Evolutionary conservation across 345 rosid genomes (phyloP).

Genomic region (Syzygium jambos): DNA sequence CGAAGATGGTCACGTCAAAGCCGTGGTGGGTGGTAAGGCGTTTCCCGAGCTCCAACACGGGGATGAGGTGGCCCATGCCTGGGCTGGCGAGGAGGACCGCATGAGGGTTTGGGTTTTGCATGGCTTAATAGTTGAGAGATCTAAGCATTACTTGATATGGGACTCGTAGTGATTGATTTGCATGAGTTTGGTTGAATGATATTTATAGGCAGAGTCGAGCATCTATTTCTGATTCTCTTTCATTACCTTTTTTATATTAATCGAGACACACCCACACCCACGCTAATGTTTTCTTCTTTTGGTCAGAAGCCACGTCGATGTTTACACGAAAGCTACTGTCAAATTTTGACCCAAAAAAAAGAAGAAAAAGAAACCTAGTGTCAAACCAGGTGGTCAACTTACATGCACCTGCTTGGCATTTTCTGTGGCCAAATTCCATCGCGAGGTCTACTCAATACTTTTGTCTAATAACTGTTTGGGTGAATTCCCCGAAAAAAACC

Average conservation of each 20-base stretch:
- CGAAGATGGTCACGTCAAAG: conserved; percentile 30
- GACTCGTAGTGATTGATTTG: background rate
- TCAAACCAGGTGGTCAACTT: too few relatives aligned
- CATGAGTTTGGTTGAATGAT: background rate
- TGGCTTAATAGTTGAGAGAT: background rate
- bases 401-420: background rate
- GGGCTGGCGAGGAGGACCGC: conserved; percentile 53
- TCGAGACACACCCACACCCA: background rate
- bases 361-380: too few relatives aligned
- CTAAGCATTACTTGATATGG: background rate
- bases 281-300: too few relatives aligned
- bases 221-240: background rate
- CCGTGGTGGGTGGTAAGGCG: conserved; percentile 23
- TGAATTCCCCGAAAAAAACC: too few relatives aligned
- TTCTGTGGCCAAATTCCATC: background rate
- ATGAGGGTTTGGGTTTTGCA: conserved; percentile 28
- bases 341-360: background rate
- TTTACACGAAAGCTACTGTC: background rate
- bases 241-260: background rate
- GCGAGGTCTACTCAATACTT: background rate
- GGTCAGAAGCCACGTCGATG: background rate
- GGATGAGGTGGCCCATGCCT: conserved; percentile 68
- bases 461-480: background rate
- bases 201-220: background rate
- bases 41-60: conserved; percentile 17